Percentiles rank a stretch among this genome's conserved stretches.
These are phyloP conservation scores for Hymenoscyphus linearis DNA, from an alignment of 2,329 filamentous ascomycete genomes.

Conservation along the genomic window DNA sequence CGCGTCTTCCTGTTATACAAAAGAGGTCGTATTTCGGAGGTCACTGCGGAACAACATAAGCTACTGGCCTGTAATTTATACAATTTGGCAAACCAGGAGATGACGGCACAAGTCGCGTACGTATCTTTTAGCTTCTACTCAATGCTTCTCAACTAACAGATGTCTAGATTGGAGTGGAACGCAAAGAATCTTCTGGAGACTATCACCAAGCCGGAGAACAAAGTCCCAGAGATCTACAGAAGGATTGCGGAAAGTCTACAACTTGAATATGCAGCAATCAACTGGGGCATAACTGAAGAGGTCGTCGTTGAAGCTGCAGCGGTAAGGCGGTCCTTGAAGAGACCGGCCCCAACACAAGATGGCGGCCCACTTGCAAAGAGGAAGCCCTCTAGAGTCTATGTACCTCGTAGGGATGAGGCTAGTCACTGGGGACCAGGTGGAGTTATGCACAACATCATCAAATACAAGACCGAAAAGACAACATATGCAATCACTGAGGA, in stretches of 20 bases:
- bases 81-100: background rate
- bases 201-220: background rate
- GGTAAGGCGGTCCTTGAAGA: background rate
- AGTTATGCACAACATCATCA: constrained; percentile 5
- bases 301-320: background rate
- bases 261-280: constrained; percentile 1
- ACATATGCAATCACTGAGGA: background rate
- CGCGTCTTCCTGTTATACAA: background rate
- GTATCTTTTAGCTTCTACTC: background rate
- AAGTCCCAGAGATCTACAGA: background rate
- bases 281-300: constrained; percentile 1
- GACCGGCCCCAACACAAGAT: background rate
- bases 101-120: constrained; percentile 2
- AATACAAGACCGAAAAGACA: background rate
- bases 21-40: background rate
- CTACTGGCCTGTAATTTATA: background rate
- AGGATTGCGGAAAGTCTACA: constrained; percentile 2
- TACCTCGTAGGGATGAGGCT: background rate
- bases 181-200: background rate
- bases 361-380: background rate
- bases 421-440: constrained; percentile 4
- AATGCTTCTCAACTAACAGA: background rate
- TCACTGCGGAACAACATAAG: background rate
- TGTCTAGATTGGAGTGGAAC: background rate
- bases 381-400: background rate